Conservation (phyloP, 371 early-diverging fungal genomes). For the Syncephalis fuscata region DNA sequence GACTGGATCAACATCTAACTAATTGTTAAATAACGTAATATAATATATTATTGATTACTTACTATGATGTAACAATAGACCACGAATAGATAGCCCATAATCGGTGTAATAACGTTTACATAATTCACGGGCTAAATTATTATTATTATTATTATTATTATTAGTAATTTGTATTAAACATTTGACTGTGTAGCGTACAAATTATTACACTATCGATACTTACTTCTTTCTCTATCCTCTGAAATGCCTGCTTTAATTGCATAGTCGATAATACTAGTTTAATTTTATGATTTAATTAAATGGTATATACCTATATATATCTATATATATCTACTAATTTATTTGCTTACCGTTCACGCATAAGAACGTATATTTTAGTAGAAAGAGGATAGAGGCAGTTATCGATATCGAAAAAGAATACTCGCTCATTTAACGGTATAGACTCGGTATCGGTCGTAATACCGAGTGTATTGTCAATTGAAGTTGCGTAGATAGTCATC, state of each 20-base stretch:
- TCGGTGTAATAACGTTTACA: slow-evolving; percentile 36
- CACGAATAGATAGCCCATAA: slow-evolving; percentile 69
- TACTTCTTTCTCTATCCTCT: slow-evolving; percentile 16
- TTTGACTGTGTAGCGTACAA: no score
- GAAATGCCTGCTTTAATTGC: slow-evolving; percentile 29
- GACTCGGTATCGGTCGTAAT: no score
- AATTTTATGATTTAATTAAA: neutral
- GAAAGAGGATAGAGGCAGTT: slow-evolving; percentile 58
- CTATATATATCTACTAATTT: no score
- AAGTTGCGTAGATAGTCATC: no score
- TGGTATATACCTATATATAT: neutral
- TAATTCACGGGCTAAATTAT: slow-evolving; percentile 20
- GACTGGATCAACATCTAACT: slow-evolving; percentile 30
- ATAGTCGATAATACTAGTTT: slow-evolving; percentile 28
- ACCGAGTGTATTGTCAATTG: no score
- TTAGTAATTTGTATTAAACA: no score
- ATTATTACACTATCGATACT: no score
- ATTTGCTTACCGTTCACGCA: slow-evolving; percentile 41
- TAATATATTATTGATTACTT: neutral
- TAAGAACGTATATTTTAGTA: slow-evolving; percentile 35
- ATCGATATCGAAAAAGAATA: slow-evolving; percentile 74
- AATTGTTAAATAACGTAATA: neutral
- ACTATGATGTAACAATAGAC: slow-evolving; percentile 48
- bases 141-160: neutral
- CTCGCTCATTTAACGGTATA: slow-evolving; percentile 11